Conservation (phyloP, 495 filamentous ascomycete genomes). For the Letharia lupina region DNA sequence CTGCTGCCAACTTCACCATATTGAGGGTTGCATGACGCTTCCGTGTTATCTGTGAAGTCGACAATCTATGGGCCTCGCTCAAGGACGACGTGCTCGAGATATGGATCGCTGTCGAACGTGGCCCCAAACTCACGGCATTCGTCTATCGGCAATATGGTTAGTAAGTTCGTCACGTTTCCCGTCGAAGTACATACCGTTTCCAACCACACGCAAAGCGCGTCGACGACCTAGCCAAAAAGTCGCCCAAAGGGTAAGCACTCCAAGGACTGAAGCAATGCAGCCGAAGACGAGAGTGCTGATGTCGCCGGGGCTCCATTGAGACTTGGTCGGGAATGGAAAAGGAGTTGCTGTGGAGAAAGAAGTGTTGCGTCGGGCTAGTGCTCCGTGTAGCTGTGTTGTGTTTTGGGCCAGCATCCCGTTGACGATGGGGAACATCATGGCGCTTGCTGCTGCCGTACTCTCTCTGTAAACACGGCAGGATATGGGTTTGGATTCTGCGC, state of each 20-base stretch:
- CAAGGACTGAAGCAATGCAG: constrained; percentile 9
- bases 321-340: background rate
- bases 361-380: background rate
- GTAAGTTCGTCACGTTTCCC: background rate
- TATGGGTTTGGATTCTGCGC: no score
- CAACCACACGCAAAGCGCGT: background rate
- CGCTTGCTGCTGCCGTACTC: background rate
- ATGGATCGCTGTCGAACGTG: background rate
- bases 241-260: background rate
- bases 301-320: constrained; percentile 4
- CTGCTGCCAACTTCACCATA: no score
- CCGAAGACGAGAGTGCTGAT: constrained; percentile 5
- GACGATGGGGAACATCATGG: background rate
- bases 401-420: background rate
- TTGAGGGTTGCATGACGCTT: no score
- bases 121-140: background rate
- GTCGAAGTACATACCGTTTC: background rate
- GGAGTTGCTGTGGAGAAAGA: background rate
- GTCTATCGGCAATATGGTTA: background rate
- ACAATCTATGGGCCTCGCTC: background rate
- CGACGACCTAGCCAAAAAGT: constrained; percentile 1
- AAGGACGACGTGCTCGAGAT: background rate
- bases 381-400: background rate
- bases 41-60: no score
- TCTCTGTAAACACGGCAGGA: no score